Percentiles rank a stretch among this genome's conserved stretches.
Evolutionary conservation across 352 stramenopile species (phyloP).

Genomic region (Globisporangium solare): DNA sequence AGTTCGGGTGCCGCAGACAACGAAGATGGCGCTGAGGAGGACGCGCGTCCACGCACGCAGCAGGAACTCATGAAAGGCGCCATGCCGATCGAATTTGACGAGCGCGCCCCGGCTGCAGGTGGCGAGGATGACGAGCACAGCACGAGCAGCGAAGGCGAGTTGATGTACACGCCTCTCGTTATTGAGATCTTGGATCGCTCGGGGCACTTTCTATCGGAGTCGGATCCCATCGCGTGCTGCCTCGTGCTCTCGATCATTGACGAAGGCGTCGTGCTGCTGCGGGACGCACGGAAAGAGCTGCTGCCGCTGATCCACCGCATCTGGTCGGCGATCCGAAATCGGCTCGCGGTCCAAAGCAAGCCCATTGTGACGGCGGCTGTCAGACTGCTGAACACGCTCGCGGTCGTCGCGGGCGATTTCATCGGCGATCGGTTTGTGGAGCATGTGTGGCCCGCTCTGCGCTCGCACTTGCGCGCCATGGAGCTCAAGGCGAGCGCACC

Average conservation of each 20-base stretch:
- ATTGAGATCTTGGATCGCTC: slow-evolving; percentile 75
- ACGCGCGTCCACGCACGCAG: slow-evolving; percentile 12
- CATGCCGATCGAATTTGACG: slow-evolving; percentile 67
- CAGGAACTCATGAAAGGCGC: slow-evolving; percentile 42
- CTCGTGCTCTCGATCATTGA: slow-evolving; percentile 68
- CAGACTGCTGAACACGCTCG: slow-evolving; percentile 43
- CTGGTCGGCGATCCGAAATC: slow-evolving; percentile 66
- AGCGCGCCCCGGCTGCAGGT: slow-evolving; percentile 18
- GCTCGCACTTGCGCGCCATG: slow-evolving; percentile 35
- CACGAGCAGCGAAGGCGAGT: background rate
- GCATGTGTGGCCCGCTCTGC: slow-evolving; percentile 64
- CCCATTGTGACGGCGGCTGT: slow-evolving; percentile 59
- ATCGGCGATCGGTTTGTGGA: slow-evolving; percentile 79
- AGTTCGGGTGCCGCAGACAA: slow-evolving; percentile 16
- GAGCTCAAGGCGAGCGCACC: slow-evolving; percentile 25
- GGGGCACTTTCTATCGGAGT: slow-evolving; percentile 68
- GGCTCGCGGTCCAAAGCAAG: slow-evolving; percentile 47
- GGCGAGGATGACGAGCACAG: slow-evolving; percentile 22
- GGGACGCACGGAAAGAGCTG: slow-evolving; percentile 38
- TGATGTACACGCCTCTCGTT: slow-evolving; percentile 45
- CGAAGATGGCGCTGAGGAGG: background rate
- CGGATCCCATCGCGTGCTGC: slow-evolving; percentile 66
- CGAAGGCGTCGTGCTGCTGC: slow-evolving; percentile 52
- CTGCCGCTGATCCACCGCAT: slow-evolving; percentile 71
- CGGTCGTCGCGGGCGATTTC: slow-evolving; percentile 63